Base-by-base conservation (phyloP, 1,284 basidiomycete genomes). In the Ustilago trichophora region DNA sequence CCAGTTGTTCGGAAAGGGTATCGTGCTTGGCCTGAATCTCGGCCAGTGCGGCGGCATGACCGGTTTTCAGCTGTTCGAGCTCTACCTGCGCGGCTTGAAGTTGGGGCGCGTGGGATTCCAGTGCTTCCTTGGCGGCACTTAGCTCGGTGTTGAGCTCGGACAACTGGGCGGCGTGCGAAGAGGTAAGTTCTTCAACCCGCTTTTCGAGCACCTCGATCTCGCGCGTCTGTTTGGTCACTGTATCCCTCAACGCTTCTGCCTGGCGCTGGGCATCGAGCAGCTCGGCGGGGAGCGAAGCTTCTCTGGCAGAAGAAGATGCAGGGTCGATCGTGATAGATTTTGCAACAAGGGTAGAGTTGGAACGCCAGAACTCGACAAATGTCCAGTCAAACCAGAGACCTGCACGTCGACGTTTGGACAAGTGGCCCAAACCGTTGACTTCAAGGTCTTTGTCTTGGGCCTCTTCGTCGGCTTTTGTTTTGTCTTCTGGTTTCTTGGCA, bases 321-420 rank as follows among this genome's bases (percentile, higher is more conserved):
- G 79, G 79, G 15, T 76, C 76, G 21, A 78, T 59, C 2, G 75
- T 65, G 34, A 80, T 78, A 3, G 71, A 66, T 43, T 73, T 76
- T 16, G 73, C 58, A 15, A 80, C 69, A 10, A 56, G 54, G 4
- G 93, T 91, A 75, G 93, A 95, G 78, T 95, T 93, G 48, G 92
- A 60, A 83, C 98, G 97, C 90, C 93, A 94, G 80, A 98, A 98
- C 82, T 98, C 95, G n/a, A 97, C 89, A 83, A 98, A 98, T 2
- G 89, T 87, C 92, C 93, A 98, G 80, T 98, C 93, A 79, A 98
- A 92, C 95, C 94, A 98, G 27, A 97, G 85, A 80, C 94, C 94
- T n/a, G 63, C 87, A 87, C 51, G 83, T 82, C 45, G 86, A 82
- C 76, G 24, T 87, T 85, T 56, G 3, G 59, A 64, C 15, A 69